phyloP scores from a whole-genome alignment of 202 grass and related monocot species.

The Musa balbisiana region DNA sequence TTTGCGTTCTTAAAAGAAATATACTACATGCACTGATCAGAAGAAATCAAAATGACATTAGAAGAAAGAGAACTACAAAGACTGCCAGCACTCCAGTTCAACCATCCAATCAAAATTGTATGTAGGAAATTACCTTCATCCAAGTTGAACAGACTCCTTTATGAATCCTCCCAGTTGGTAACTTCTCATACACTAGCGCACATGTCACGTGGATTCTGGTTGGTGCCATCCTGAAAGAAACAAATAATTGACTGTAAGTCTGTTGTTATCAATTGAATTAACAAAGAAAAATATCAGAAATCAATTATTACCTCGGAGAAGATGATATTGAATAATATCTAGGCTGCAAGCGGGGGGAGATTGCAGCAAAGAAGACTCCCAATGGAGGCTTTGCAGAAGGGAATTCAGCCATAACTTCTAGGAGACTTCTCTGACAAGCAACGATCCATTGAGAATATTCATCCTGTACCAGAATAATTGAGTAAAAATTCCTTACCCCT shows the following conservation, averaged over 20 bases:
- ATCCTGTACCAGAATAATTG: slow-evolving; percentile 49
- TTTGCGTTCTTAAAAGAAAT: background rate
- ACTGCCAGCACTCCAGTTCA: background rate
- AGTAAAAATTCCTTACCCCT: background rate
- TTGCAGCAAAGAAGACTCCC: slow-evolving; percentile 89
- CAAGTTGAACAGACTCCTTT: slow-evolving; percentile 92
- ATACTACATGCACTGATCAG: no score
- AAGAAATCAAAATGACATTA: no score
- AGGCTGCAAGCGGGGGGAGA: slow-evolving; percentile 79
- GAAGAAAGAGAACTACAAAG: no score
- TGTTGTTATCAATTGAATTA: background rate
- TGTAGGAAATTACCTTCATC: slow-evolving; percentile 67
- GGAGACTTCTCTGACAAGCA: slow-evolving; percentile 64
- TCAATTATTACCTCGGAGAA: slow-evolving; percentile 53
- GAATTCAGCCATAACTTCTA: slow-evolving; percentile 90
- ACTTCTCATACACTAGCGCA: slow-evolving; percentile 63
- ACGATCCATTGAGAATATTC: slow-evolving; percentile 90
- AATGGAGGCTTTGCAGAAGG: slow-evolving; percentile 81
- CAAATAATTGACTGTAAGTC: background rate
- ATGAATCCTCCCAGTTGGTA: slow-evolving; percentile 66
- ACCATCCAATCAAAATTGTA: background rate
- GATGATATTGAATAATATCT: slow-evolving; percentile 97
- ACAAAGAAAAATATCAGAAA: background rate
- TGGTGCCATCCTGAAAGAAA: slow-evolving; percentile 42
- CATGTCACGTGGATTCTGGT: slow-evolving; percentile 89